Conservation (phyloP, 805 yeast species). For the Pichia thaimueangensis region DNA sequence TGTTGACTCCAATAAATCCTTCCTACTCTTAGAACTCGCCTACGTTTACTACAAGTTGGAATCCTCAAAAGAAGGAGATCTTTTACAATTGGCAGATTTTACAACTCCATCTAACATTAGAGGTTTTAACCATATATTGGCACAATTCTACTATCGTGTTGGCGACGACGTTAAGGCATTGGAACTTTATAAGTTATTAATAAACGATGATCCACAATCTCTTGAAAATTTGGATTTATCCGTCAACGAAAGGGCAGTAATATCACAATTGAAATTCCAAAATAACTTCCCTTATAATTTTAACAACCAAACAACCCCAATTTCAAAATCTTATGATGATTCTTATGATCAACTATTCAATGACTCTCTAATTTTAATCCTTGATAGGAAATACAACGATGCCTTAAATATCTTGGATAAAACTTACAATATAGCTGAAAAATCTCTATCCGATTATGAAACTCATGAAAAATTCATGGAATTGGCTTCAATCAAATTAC, state of each 20-base stretch:
- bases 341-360: slow-evolving; percentile 60
- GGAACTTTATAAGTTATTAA: slow-evolving; percentile 34
- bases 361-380: slow-evolving; percentile 44
- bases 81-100: not conserved
- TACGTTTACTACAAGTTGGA: slow-evolving; percentile 53
- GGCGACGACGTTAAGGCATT: slow-evolving; percentile 43
- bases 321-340: slow-evolving; percentile 10
- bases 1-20: slow-evolving; percentile 6
- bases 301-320: slow-evolving; percentile 2
- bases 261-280: slow-evolving; percentile 38
- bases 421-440: slow-evolving; percentile 39
- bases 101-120: slow-evolving; percentile 15
- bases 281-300: slow-evolving; percentile 4
- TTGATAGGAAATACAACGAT: slow-evolving; percentile 31
- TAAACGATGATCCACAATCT: slow-evolving; percentile 18
- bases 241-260: slow-evolving; percentile 64
- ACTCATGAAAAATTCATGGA: slow-evolving; percentile 45
- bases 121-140: slow-evolving; percentile 43
- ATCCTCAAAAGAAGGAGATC: slow-evolving; percentile 23
- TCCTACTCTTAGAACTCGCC: slow-evolving; percentile 43
- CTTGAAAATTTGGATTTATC: slow-evolving; percentile 42
- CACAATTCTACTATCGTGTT: slow-evolving; percentile 44
- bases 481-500: slow-evolving; percentile 53
- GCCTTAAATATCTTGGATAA: slow-evolving; percentile 40
- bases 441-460: slow-evolving; percentile 34